Percentiles rank a stretch among this genome's conserved stretches.
phyloP scores from a whole-genome alignment of 106 monocot genomes.

The Gastrodia elata region DNA sequence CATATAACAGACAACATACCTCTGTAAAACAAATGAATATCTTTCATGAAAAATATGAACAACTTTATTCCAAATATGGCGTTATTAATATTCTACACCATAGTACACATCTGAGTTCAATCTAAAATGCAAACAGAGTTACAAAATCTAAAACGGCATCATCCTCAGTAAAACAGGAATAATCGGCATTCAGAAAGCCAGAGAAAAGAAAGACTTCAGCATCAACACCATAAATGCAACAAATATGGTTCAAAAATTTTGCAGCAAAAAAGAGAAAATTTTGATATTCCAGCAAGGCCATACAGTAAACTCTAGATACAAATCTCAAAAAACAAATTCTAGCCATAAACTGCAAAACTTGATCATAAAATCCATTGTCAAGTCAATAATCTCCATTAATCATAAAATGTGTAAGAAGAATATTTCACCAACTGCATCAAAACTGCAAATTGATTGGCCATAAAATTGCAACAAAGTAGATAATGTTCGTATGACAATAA shows the following conservation, averaged over 20 bases:
- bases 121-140: not conserved
- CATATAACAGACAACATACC: too few species aligned
- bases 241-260: not conserved
- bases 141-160: not conserved
- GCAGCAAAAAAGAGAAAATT: not conserved
- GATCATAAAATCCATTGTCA: constrained; percentile 4
- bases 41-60: not conserved
- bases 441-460: not conserved
- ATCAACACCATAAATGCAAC: not conserved
- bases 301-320: not conserved
- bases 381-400: not conserved
- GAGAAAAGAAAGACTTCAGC: not conserved
- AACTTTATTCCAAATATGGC: not conserved
- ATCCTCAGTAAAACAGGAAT: not conserved
- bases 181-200: not conserved
- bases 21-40: not conserved
- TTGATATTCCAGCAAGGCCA: not conserved
- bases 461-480: not conserved
- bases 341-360: not conserved
- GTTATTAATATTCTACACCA: not conserved
- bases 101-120: not conserved
- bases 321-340: not conserved
- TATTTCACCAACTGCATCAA: not conserved
- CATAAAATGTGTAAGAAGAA: not conserved
- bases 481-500: not conserved